Conservation (phyloP, 345 rosid species). For the Populus nigra region DNA sequence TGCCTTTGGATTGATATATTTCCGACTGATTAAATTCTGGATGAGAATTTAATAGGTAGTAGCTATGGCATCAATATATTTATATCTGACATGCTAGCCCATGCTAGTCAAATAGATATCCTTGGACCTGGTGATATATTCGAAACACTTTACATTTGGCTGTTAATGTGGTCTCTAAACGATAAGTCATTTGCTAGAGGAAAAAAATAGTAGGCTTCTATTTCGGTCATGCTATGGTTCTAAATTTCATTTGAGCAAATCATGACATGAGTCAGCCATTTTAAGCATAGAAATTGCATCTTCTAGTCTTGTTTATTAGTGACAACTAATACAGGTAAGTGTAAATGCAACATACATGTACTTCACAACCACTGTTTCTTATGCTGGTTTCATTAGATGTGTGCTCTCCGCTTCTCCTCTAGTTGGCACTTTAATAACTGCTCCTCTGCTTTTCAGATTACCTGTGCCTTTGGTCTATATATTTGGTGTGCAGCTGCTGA, state of each 20-base stretch:
- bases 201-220: no score
- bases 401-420: not conserved
- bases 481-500: constrained; percentile 33
- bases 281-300: not conserved
- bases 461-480: constrained; percentile 25
- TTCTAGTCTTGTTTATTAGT: not conserved
- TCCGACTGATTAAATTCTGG: not conserved
- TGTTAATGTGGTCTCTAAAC: not conserved
- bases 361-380: not conserved
- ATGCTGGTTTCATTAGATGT: not conserved
- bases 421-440: not conserved
- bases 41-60: not conserved
- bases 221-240: not conserved
- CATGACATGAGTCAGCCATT: not conserved
- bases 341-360: not conserved
- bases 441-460: constrained; percentile 19
- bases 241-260: not conserved
- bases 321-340: not conserved
- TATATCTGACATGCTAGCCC: not conserved
- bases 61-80: not conserved
- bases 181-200: not conserved
- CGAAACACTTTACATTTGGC: not conserved
- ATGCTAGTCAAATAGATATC: not conserved
- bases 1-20: not conserved
- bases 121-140: not conserved